Evolutionary conservation across 2,329 filamentous ascomycete species (phyloP).

Genomic region (Teratosphaeria zuluensis): DNA sequence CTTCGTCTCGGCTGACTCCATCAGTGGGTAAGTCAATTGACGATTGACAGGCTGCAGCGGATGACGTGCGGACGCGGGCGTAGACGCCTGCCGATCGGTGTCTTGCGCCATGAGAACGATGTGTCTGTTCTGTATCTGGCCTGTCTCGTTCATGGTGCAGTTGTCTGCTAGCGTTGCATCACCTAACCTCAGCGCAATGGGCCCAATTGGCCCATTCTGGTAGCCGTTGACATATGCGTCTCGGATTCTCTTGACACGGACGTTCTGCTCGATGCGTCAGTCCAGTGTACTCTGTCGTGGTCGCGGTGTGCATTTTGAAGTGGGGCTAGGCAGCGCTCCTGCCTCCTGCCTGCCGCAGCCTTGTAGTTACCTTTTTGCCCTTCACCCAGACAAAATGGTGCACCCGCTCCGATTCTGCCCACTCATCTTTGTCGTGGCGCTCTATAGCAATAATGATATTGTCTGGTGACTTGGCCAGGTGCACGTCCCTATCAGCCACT

Average conservation of each 20-base stretch:
- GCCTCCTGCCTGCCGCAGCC: background rate
- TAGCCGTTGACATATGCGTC: background rate
- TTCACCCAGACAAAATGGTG: background rate
- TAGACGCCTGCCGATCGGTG: background rate
- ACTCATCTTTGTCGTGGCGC: background rate
- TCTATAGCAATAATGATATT: background rate
- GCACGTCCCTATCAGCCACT: background rate
- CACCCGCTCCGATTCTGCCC: background rate
- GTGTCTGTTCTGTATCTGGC: background rate
- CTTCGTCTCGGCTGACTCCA: background rate
- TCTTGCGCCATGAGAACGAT: background rate
- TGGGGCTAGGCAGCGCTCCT: background rate
- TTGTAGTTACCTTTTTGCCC: background rate
- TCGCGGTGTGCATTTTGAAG: background rate
- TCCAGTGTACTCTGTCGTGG: background rate
- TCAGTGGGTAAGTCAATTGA: constrained; percentile 3
- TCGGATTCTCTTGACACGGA: background rate
- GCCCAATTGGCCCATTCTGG: background rate
- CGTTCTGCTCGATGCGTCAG: background rate
- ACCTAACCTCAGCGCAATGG: background rate
- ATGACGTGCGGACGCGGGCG: constrained; percentile 2
- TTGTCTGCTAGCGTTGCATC: background rate
- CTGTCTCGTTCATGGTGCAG: background rate
- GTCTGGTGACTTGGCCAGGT: background rate
- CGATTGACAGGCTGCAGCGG: constrained; percentile 11